phyloP scores from a whole-genome alignment of 2,329 filamentous ascomycete genomes.

The Colletotrichum sp. region DNA sequence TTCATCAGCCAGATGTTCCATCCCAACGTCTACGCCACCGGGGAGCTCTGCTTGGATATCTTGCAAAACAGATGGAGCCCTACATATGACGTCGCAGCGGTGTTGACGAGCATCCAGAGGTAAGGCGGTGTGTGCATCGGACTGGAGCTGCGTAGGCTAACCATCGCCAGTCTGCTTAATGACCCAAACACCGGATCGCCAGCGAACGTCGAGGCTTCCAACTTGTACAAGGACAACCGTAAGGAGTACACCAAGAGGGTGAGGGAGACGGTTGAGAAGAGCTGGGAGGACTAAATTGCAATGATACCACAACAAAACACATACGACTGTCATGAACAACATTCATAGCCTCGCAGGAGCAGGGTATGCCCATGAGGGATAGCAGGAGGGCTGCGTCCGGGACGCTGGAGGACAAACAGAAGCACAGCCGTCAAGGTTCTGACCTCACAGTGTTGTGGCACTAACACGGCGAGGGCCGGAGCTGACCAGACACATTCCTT shows the following conservation, averaged over 20 bases:
- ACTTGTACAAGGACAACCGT: slow-evolving; percentile 97
- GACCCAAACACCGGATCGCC: slow-evolving; percentile 98
- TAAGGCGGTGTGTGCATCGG: slow-evolving; percentile 38
- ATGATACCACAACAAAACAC: slow-evolving; percentile 7
- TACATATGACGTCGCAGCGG: slow-evolving; percentile 96
- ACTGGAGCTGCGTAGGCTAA: background rate
- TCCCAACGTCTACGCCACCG: slow-evolving; percentile 96
- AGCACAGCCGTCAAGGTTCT: background rate
- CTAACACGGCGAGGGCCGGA: background rate
- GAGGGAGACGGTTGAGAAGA: slow-evolving; percentile 97
- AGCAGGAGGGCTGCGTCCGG: background rate
- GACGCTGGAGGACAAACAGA: background rate
- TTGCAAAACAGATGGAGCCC: slow-evolving; percentile 98
- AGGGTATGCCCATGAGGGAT: background rate
- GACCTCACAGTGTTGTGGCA: background rate
- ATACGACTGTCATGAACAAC: slow-evolving; percentile 16
- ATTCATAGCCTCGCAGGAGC: background rate
- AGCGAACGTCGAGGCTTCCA: slow-evolving; percentile 96
- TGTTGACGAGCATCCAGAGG: slow-evolving; percentile 98
- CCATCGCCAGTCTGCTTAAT: slow-evolving; percentile 76
- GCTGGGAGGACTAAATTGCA: slow-evolving; percentile 84
- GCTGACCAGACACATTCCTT: background rate
- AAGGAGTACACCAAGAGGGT: slow-evolving; percentile 97
- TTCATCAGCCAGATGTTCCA: slow-evolving; percentile 99
- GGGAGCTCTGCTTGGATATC: slow-evolving; percentile 95